phyloP scores from a whole-genome alignment of 129 eudicot species.

The Chrysanthemum seticuspe region DNA sequence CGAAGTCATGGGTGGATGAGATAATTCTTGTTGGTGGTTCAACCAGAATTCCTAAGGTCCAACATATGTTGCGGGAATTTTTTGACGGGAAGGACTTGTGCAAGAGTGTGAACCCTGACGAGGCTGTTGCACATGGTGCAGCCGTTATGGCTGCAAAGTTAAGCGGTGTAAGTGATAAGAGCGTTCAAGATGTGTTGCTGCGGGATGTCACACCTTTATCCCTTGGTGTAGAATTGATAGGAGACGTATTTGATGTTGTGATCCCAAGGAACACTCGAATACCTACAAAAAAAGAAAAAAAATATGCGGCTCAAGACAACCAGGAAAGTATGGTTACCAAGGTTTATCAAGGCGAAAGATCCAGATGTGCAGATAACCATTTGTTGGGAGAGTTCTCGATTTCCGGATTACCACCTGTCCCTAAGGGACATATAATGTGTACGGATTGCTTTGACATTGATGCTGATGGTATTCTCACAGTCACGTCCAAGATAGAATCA shows the following conservation, averaged over 20 bases:
- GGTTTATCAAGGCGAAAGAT: no score
- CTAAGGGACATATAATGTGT: no score
- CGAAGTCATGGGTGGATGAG: slow-evolving; percentile 5
- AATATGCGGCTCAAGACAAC: no score
- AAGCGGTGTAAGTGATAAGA: neutral
- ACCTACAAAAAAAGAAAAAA: neutral
- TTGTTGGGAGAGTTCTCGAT: no score
- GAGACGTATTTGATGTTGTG: neutral
- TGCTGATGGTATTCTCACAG: no score
- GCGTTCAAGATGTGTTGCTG: neutral
- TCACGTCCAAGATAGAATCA: no score
- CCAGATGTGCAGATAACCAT: no score
- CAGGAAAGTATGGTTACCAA: no score
- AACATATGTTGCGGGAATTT: slow-evolving; percentile 6
- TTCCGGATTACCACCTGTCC: no score
- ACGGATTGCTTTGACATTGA: no score
- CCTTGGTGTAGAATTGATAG: neutral
- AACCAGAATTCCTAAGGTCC: slow-evolving; percentile 17
- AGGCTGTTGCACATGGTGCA: slow-evolving; percentile 25
- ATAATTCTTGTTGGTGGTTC: slow-evolving; percentile 23
- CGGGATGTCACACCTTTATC: slow-evolving; percentile 18
- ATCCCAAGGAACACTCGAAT: slow-evolving; percentile 18
- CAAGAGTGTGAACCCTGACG: slow-evolving; percentile 19
- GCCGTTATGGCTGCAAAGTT: slow-evolving; percentile 16
- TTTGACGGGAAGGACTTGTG: slow-evolving; percentile 3